Percentiles rank a stretch among this genome's conserved stretches.
Evolutionary conservation across 805 yeast genomes (phyloP).

Genomic region (Cyberlindnera maritima): DNA sequence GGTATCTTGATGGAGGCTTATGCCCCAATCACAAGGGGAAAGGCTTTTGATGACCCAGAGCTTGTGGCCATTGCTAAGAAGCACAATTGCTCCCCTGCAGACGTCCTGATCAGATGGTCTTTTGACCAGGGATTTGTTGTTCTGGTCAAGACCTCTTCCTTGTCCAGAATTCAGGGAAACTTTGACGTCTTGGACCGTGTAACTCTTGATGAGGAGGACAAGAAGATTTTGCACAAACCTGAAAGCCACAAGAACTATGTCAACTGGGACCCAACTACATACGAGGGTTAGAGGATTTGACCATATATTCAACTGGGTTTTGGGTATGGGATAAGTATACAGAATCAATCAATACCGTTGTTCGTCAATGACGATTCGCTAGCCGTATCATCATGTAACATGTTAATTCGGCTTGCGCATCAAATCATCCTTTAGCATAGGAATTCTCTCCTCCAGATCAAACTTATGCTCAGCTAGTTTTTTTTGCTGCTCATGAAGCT

Average conservation of each 20-base stretch:
- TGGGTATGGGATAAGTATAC: too few species aligned
- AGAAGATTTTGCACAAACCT: constrained; percentile 43
- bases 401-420: too few species aligned
- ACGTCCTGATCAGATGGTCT: constrained; percentile 71
- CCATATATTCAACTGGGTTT: too few species aligned
- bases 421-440: too few species aligned
- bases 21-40: constrained; percentile 69
- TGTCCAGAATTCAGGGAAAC: constrained; percentile 51
- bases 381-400: too few species aligned
- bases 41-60: constrained; percentile 51
- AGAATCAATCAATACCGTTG: too few species aligned
- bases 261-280: constrained; percentile 52
- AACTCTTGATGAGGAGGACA: constrained; percentile 40
- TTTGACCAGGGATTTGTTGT: constrained; percentile 69
- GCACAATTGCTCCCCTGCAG: constrained; percentile 52
- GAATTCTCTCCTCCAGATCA: too few species aligned
- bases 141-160: constrained; percentile 61
- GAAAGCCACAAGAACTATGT: constrained; percentile 55
- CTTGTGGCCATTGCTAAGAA: constrained; percentile 46
- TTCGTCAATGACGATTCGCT: too few species aligned
- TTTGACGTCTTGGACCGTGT: constrained; percentile 50
- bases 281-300: constrained; percentile 9
- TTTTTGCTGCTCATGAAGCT: too few species aligned
- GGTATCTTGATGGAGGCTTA: constrained; percentile 67
- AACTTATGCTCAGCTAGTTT: too few species aligned